These are phyloP conservation scores for Fusarium protoensiforme DNA, from an alignment of 2,329 filamentous ascomycete species.

Conservation along the genomic window DNA sequence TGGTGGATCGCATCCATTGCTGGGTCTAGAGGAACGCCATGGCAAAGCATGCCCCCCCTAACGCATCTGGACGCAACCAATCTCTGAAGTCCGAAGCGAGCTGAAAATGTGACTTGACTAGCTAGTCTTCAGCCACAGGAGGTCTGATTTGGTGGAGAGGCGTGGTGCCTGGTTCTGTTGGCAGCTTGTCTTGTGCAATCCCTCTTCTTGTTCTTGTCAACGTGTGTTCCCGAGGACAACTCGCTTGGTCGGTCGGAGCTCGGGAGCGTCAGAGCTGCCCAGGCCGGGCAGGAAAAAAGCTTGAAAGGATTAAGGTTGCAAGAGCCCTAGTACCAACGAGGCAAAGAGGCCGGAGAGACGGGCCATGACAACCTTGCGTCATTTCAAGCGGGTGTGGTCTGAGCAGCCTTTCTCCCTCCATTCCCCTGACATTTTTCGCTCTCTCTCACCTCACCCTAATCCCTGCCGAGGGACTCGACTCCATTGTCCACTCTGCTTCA, in stretches of 20 bases:
- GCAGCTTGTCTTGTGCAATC: background rate
- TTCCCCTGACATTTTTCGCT: background rate
- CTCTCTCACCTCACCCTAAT: background rate
- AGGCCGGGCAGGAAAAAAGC: background rate
- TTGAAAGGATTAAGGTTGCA: slow-evolving; percentile 1
- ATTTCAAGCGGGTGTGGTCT: background rate
- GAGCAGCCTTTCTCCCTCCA: background rate
- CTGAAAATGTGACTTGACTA: background rate
- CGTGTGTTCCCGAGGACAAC: background rate
- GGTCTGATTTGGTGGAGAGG: background rate
- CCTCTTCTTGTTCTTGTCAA: background rate
- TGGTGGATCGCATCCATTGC: background rate
- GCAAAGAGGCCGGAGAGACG: background rate
- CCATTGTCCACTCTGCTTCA: background rate
- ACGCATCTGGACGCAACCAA: background rate
- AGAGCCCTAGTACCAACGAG: background rate
- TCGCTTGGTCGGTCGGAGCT: background rate
- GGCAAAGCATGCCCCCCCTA: background rate
- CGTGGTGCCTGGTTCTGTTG: background rate
- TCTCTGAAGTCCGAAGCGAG: background rate
- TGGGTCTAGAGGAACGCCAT: background rate
- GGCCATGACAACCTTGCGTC: background rate
- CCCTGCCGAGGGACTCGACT: background rate
- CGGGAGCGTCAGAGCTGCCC: background rate
- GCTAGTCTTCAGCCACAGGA: background rate